Evolutionary conservation across 768 basidiomycete species (phyloP).

Genomic region (Mycena vitilis): DNA sequence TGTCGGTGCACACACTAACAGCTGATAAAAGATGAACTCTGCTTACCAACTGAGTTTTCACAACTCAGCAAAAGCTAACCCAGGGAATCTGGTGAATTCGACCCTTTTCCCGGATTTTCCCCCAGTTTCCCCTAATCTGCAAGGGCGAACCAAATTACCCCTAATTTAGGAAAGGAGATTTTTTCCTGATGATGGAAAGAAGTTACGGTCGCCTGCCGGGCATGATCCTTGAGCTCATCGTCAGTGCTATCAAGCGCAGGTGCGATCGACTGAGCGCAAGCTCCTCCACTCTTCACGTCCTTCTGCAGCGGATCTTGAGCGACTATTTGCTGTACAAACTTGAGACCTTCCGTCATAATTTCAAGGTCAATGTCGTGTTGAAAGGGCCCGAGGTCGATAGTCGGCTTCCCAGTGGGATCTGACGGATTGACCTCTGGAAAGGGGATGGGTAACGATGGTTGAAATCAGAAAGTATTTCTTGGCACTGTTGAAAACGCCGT

Average conservation of each 20-base stretch:
- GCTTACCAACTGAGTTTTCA: no score
- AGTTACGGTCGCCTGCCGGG: conserved; percentile 21
- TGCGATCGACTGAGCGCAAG: conserved; percentile 39
- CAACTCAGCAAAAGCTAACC: no score
- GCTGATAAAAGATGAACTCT: no score
- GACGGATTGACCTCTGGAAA: conserved; percentile 18
- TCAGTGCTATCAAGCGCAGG: conserved; percentile 43
- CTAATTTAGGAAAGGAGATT: no score
- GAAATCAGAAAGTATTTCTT: conserved; percentile 15
- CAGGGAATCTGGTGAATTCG: no score
- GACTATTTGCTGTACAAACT: conserved; percentile 18
- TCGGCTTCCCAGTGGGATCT: conserved; percentile 6
- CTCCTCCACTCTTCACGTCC: no score
- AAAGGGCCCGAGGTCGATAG: conserved; percentile 10
- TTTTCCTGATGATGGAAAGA: conserved; percentile 21
- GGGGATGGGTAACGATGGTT: conserved; percentile 9
- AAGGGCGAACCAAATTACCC: no score
- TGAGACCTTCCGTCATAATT: conserved; percentile 21
- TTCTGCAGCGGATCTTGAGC: conserved; percentile 7
- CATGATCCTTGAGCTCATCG: conserved; percentile 40
- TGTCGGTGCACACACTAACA: no score
- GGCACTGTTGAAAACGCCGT: neutral
- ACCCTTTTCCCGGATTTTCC: no score
- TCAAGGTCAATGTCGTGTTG: conserved; percentile 29
- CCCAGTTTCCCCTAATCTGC: no score